phyloP scores from a whole-genome alignment of 805 yeast genomes.

The Candida maesae region DNA sequence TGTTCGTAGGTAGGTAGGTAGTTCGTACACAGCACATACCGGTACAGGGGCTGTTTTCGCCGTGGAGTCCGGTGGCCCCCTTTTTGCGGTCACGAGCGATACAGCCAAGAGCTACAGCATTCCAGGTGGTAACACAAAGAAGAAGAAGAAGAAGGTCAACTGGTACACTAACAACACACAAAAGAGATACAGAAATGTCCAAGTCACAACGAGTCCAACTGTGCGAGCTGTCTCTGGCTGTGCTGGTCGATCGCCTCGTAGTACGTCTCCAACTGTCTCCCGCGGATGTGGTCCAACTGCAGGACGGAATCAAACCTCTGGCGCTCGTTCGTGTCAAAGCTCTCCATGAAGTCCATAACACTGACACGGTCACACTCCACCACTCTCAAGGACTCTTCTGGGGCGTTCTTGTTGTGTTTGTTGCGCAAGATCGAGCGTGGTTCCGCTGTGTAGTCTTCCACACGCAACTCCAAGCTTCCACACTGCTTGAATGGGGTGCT shows the following conservation, averaged over 20 bases:
- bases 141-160: too few relatives aligned
- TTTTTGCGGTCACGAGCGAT: too few relatives aligned
- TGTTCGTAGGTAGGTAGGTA: too few relatives aligned
- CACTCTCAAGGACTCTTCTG: constrained; percentile 9
- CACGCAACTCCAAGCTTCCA: background rate
- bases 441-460: too few relatives aligned
- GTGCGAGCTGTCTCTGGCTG: background rate
- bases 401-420: constrained; percentile 8
- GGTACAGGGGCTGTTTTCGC: too few relatives aligned
- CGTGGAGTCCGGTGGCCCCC: too few relatives aligned
- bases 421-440: constrained; percentile 13
- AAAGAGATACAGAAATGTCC: too few relatives aligned
- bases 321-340: constrained; percentile 10
- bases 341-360: constrained; percentile 10
- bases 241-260: constrained; percentile 4
- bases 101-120: too few relatives aligned
- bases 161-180: too few relatives aligned
- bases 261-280: constrained; percentile 11
- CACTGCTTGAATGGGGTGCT: background rate
- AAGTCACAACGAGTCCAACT: constrained; percentile 7
- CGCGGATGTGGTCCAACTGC: constrained; percentile 6
- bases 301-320: constrained; percentile 4
- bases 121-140: too few relatives aligned
- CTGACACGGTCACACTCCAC: constrained; percentile 5
- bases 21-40: too few relatives aligned